These are phyloP conservation scores for Aspergillus mulundensis DNA, from an alignment of 495 filamentous ascomycete species.

Conservation along the genomic window DNA sequence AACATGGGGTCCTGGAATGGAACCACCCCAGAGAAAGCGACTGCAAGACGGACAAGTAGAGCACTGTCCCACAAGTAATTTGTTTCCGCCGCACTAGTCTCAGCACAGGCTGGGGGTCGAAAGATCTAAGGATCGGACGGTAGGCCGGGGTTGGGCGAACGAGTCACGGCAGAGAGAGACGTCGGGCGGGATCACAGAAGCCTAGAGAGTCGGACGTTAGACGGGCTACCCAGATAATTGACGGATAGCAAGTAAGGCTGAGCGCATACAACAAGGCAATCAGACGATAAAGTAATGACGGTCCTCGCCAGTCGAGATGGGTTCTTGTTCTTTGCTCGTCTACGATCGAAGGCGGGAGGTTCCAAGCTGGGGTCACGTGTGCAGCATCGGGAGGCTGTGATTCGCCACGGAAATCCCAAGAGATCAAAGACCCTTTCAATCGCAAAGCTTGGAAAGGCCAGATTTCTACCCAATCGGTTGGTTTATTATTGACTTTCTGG, in stretches of 20 bases:
- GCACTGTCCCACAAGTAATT: conserved; percentile 11
- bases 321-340: conserved; percentile 23
- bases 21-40: conserved; percentile 28
- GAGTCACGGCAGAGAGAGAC: conserved; percentile 28
- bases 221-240: conserved; percentile 14
- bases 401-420: conserved; percentile 14
- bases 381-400: conserved; percentile 18
- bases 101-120: conserved; percentile 2
- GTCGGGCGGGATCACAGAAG: conserved; percentile 11
- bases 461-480: background rate
- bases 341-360: conserved; percentile 43
- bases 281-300: conserved; percentile 18
- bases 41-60: conserved; percentile 11
- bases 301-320: conserved; percentile 17
- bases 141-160: conserved; percentile 30
- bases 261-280: conserved; percentile 9
- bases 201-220: conserved; percentile 16
- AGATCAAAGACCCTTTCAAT: background rate
- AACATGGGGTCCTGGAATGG: conserved; percentile 44
- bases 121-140: conserved; percentile 20
- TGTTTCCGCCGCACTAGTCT: conserved; percentile 7
- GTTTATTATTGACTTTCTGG: background rate
- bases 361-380: conserved; percentile 28
- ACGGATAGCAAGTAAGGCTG: conserved; percentile 5
- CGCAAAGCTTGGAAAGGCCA: background rate